phyloP scores from a whole-genome alignment of 441 rosid species.

The Bocquillonia castaneifolia region DNA sequence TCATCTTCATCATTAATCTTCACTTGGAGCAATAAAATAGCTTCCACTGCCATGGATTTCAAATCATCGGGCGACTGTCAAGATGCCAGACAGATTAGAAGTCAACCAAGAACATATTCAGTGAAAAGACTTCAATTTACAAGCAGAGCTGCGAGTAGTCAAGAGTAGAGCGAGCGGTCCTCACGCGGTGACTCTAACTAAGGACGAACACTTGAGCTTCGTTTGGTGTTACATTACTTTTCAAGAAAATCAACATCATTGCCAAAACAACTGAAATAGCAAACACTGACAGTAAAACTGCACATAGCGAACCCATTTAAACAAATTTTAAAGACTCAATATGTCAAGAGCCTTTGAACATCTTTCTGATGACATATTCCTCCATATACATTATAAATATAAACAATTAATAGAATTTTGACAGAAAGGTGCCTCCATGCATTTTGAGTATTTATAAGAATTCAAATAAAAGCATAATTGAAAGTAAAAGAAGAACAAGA shows the following conservation, averaged over 20 bases:
- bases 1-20: conserved; percentile 83
- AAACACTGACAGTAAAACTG: not conserved
- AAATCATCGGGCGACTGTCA: conserved; percentile 78
- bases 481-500: conserved; percentile 1
- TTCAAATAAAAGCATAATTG: not conserved
- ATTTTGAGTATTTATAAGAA: not conserved
- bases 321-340: too few species aligned
- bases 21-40: conserved; percentile 76
- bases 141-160: too few species aligned
- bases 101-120: not conserved
- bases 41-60: conserved; percentile 96
- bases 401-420: not conserved
- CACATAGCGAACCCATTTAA: too few species aligned
- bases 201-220: too few species aligned
- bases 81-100: conserved; percentile 2
- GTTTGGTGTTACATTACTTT: too few species aligned
- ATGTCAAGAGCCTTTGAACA: too few species aligned
- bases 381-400: not conserved
- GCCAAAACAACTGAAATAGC: not conserved
- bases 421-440: not conserved
- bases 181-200: too few species aligned
- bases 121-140: not conserved
- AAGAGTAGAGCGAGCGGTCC: too few species aligned
- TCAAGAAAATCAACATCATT: too few species aligned
- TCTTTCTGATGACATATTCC: not conserved